A percentile compares a stretch with the other conserved stretches of the same genome.
phyloP scores from a whole-genome alignment of 345 rosid genomes.

The Rhizophora mangle region DNA sequence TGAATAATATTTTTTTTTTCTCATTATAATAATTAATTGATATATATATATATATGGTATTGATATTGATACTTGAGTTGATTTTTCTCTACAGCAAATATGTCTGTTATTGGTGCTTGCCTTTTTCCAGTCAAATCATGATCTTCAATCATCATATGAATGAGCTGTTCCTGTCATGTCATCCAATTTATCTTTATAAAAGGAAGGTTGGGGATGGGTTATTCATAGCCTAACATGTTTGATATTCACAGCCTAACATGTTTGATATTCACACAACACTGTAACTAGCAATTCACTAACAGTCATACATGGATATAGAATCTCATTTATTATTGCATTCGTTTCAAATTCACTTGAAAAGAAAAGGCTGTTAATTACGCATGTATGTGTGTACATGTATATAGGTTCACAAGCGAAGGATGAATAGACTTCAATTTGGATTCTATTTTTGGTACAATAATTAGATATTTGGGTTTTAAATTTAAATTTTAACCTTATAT shows the following conservation, averaged over 20 bases:
- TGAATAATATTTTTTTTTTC: background rate
- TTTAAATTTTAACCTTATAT: too few relatives aligned
- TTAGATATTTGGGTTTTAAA: too few relatives aligned
- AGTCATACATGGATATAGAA: background rate
- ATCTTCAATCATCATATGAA: conserved; percentile 43
- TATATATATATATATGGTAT: background rate
- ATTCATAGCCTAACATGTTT: conserved; percentile 2
- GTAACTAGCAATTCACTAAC: background rate
- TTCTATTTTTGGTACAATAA: too few relatives aligned
- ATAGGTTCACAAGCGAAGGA: too few relatives aligned
- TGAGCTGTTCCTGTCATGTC: conserved; percentile 69
- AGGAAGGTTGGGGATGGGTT: background rate
- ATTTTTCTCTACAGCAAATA: conserved; percentile 16
- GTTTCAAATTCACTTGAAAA: too few relatives aligned
- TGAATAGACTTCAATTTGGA: too few relatives aligned
- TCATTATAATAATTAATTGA: background rate
- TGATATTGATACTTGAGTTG: background rate
- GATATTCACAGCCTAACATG: conserved; percentile 12
- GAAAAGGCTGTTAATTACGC: too few relatives aligned
- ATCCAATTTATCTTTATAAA: conserved; percentile 16
- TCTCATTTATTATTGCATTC: too few relatives aligned
- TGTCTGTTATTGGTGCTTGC: conserved; percentile 37
- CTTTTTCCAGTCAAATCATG: conserved; percentile 59
- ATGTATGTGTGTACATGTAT: too few relatives aligned
- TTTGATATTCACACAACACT: conserved; percentile 1